Conservation (phyloP, 306 rosid genomes). For the Phaseolus lunatus region DNA sequence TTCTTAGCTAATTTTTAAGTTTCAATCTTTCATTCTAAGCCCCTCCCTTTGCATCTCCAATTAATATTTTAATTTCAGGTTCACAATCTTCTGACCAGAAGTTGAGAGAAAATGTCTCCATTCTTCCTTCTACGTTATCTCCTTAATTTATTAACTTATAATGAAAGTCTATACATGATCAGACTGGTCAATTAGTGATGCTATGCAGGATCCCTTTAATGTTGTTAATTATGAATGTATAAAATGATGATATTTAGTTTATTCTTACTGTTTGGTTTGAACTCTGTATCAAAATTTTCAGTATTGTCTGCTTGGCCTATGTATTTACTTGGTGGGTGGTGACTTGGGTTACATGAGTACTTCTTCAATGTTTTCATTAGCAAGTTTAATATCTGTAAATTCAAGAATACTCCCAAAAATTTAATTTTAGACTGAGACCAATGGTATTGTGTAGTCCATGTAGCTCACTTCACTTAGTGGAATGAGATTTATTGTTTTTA, state of each 20-base stretch:
- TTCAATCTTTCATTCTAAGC: neutral
- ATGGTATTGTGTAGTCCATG: neutral
- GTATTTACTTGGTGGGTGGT: conserved; percentile 1
- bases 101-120: neutral
- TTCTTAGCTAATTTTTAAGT: neutral
- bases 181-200: neutral
- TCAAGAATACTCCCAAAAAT: neutral
- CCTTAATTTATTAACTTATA: neutral
- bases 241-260: conserved; percentile 2
- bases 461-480: neutral
- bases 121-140: neutral
- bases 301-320: neutral
- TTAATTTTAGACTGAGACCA: neutral
- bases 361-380: conserved; percentile 7
- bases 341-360: conserved; percentile 3
- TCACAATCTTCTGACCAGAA: neutral
- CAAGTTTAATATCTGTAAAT: conserved; percentile 11
- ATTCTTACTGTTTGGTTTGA: conserved; percentile 4
- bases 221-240: conserved; percentile 20
- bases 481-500: neutral
- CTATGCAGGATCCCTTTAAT: conserved; percentile 5
- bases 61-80: neutral
- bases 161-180: neutral
- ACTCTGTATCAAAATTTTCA: neutral
- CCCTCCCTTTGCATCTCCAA: neutral